Percentiles rank a stretch among this genome's conserved stretches.
phyloP scores from a whole-genome alignment of 768 basidiomycete species.

The Leccinum boreale region DNA sequence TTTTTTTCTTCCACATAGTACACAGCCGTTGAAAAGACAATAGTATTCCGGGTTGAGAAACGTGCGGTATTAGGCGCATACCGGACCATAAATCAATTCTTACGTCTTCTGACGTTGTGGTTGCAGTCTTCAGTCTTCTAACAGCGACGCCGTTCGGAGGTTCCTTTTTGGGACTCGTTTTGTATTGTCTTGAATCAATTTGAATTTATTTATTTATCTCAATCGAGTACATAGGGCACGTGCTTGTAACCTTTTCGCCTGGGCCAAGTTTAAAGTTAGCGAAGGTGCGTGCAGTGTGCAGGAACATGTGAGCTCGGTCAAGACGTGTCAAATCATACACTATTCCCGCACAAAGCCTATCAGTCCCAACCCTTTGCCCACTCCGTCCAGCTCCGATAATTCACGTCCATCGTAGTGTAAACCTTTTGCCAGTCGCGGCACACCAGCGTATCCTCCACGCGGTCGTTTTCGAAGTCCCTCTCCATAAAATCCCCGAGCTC shows the following conservation, averaged over 20 bases:
- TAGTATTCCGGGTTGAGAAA: too few species aligned
- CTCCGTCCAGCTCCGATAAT: constrained; percentile 6
- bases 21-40: neutral
- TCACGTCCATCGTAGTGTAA: constrained; percentile 4
- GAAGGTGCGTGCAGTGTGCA: neutral
- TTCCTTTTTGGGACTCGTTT: too few species aligned
- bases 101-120: too few species aligned
- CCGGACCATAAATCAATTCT: too few species aligned
- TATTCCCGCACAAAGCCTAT: neutral
- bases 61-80: too few species aligned
- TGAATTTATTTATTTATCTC: too few species aligned
- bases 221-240: too few species aligned
- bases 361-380: constrained; percentile 13
- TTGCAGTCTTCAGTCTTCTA: too few species aligned
- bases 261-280: neutral
- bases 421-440: constrained; percentile 10
- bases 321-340: neutral
- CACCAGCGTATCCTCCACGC: constrained; percentile 13
- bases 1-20: neutral
- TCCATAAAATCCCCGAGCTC: constrained; percentile 17
- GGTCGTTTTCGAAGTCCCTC: constrained; percentile 5
- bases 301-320: neutral
- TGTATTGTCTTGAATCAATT: too few species aligned
- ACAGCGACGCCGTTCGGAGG: too few species aligned
- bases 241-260: too few species aligned